A percentile compares a stretch with the other conserved stretches of the same genome.
Conservation (phyloP, 768 basidiomycete genomes). For the Boletus rubropictus region DNA sequence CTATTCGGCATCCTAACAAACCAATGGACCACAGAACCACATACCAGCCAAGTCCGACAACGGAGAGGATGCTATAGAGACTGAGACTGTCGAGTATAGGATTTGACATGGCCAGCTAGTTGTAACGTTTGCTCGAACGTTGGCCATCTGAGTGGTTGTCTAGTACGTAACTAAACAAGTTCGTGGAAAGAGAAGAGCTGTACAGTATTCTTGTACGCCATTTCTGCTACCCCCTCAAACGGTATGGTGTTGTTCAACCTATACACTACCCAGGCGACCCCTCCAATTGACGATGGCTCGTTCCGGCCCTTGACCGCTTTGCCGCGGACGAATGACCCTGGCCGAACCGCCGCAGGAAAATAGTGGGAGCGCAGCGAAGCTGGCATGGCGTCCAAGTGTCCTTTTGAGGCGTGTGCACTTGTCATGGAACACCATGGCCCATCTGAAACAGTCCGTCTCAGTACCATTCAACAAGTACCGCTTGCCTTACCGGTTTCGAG, state of each 20-base stretch:
- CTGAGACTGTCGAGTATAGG: slow-evolving; percentile 2
- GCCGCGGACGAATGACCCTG: slow-evolving; percentile 54
- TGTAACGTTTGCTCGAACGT: background rate
- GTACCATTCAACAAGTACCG: background rate
- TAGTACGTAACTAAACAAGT: slow-evolving; percentile 16
- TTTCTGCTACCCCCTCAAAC: slow-evolving; percentile 51
- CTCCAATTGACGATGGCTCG: slow-evolving; percentile 61
- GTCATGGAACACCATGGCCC: slow-evolving; percentile 73
- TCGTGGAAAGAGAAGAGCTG: slow-evolving; percentile 51
- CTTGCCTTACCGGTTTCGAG: slow-evolving; percentile 62
- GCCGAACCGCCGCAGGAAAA: slow-evolving; percentile 46
- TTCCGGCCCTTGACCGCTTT: slow-evolving; percentile 72
- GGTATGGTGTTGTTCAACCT: slow-evolving; percentile 40
- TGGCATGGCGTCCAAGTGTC: slow-evolving; percentile 45
- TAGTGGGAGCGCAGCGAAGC: slow-evolving; percentile 41
- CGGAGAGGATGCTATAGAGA: slow-evolving; percentile 22
- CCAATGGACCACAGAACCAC: slow-evolving; percentile 56
- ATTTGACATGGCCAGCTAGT: slow-evolving; percentile 11
- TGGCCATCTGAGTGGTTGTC: background rate
- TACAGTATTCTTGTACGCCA: slow-evolving; percentile 59
- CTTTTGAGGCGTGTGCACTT: slow-evolving; percentile 56
- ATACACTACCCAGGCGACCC: slow-evolving; percentile 68
- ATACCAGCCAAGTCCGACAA: slow-evolving; percentile 57
- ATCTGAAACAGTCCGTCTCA: slow-evolving; percentile 35
- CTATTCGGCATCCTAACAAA: slow-evolving; percentile 59